Evolutionary conservation across 2,329 filamentous ascomycete genomes (phyloP).

Genomic region (Camillea tinctor): DNA sequence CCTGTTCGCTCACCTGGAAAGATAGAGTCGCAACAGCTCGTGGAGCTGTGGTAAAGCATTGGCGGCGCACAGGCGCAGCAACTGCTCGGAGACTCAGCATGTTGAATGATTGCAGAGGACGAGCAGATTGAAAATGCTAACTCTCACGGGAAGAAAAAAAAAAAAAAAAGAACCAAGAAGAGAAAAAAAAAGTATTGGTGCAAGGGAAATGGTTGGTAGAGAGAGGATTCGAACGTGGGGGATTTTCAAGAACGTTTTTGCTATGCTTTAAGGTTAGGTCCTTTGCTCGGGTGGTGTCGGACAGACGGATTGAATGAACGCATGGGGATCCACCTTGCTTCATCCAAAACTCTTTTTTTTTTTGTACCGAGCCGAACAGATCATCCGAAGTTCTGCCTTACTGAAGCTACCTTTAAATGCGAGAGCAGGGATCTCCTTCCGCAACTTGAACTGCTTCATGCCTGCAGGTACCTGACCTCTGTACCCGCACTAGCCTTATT

Average conservation of each 20-base stretch:
- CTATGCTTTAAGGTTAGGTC: conserved; percentile 1
- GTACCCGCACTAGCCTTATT: too few relatives aligned
- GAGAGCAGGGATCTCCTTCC: too few relatives aligned
- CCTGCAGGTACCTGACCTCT: too few relatives aligned
- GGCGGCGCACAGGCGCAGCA: conserved; percentile 70
- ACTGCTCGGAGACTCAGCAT: conserved; percentile 85
- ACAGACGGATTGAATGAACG: conserved; percentile 16
- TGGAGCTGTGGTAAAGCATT: conserved; percentile 71
- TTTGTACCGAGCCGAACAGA: neutral
- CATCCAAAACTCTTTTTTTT: too few relatives aligned
- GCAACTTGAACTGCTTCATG: too few relatives aligned
- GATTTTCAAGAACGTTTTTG: conserved; percentile 23
- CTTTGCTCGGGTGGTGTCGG: conserved; percentile 30
- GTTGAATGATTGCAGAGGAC: conserved; percentile 40
- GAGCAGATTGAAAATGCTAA: neutral
- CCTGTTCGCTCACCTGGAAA: conserved; percentile 54
- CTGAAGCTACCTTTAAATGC: too few relatives aligned
- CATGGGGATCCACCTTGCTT: neutral
- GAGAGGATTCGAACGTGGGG: conserved; percentile 10
- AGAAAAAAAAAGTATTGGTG: conserved; percentile 11
- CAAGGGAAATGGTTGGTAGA: conserved; percentile 6
- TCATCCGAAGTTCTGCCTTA: neutral
- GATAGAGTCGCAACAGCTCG: conserved; percentile 50
- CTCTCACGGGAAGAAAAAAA: conserved; percentile 4
- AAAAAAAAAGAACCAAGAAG: conserved; percentile 3